phyloP scores from a whole-genome alignment of 768 basidiomycete species.

The Termitomyces sp. region DNA sequence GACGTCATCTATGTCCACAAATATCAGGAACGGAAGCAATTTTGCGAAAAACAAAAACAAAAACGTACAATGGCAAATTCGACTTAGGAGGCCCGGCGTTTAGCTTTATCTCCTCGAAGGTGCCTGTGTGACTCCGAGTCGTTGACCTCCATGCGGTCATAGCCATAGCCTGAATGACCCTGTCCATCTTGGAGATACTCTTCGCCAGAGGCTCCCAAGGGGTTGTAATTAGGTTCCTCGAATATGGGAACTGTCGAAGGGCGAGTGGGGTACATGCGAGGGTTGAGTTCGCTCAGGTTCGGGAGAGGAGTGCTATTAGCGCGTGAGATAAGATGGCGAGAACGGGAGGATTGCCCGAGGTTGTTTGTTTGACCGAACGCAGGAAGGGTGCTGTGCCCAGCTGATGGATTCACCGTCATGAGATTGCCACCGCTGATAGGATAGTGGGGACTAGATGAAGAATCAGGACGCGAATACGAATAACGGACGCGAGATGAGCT shows the following conservation, averaged over 20 bases:
- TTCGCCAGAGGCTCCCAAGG: not conserved
- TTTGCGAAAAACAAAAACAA: not conserved
- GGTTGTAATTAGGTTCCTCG: not conserved
- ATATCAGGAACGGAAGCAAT: not conserved
- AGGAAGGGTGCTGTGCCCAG: not conserved
- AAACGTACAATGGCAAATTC: not conserved
- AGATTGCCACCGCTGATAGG: not conserved
- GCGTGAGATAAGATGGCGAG: not conserved
- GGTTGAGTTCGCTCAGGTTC: not conserved
- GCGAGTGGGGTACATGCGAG: not conserved
- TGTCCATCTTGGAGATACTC: not conserved
- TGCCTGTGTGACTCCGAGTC: not conserved
- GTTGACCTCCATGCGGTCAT: not conserved
- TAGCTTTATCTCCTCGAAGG: conserved; percentile 2
- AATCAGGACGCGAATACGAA: not conserved
- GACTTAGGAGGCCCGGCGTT: conserved; percentile 2
- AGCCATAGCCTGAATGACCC: not conserved
- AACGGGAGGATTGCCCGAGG: not conserved
- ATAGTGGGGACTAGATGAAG: not conserved
- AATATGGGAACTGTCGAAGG: conserved; percentile 9
- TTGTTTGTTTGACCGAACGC: conserved; percentile 9
- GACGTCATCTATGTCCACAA: not conserved
- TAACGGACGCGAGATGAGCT: not conserved
- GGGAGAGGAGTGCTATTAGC: conserved; percentile 6
- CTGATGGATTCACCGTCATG: not conserved